A percentile compares a stretch with the other conserved stretches of the same genome.
phyloP scores from a whole-genome alignment of 257 asterid species.

The Penstemon davidsonii region DNA sequence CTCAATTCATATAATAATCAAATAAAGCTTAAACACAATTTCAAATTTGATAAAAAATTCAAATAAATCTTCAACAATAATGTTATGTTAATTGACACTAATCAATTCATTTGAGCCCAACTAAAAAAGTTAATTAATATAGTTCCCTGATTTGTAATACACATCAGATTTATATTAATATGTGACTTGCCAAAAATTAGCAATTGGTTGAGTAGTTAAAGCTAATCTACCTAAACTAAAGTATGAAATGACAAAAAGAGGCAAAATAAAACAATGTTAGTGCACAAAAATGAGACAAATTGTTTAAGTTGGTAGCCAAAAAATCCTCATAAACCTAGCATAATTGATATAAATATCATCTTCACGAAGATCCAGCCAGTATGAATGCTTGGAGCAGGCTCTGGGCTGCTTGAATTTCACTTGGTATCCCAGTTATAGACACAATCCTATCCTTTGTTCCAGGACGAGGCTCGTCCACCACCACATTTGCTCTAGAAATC shows the following conservation, averaged over 20 bases:
- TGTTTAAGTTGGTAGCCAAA: not conserved
- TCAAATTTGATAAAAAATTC: too few relatives aligned
- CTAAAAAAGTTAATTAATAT: too few relatives aligned
- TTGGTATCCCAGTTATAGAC: conserved; percentile 70
- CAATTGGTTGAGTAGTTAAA: too few relatives aligned
- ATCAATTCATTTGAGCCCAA: too few relatives aligned
- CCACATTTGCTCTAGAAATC: conserved; percentile 83
- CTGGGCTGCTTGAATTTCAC: conserved; percentile 77
- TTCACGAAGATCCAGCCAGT: conserved; percentile 38
- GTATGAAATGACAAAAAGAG: not conserved
- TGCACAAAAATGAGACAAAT: not conserved
- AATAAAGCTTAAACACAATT: too few relatives aligned
- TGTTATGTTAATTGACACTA: too few relatives aligned
- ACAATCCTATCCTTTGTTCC: conserved; percentile 52
- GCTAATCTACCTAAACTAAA: too few relatives aligned
- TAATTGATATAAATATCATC: not conserved
- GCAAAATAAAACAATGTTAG: not conserved
- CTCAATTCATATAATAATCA: too few relatives aligned
- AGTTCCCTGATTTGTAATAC: too few relatives aligned
- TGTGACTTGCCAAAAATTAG: too few relatives aligned
- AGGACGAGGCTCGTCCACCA: conserved; percentile 49
- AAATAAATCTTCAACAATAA: too few relatives aligned
- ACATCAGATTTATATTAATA: too few relatives aligned
- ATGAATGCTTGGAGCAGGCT: conserved; percentile 82
- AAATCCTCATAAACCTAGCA: not conserved